A percentile compares a stretch with the other conserved stretches of the same genome.
These are phyloP conservation scores for Mortierella sp. DNA, from an alignment of 371 early-diverging fungal genomes.

Conservation along the genomic window DNA sequence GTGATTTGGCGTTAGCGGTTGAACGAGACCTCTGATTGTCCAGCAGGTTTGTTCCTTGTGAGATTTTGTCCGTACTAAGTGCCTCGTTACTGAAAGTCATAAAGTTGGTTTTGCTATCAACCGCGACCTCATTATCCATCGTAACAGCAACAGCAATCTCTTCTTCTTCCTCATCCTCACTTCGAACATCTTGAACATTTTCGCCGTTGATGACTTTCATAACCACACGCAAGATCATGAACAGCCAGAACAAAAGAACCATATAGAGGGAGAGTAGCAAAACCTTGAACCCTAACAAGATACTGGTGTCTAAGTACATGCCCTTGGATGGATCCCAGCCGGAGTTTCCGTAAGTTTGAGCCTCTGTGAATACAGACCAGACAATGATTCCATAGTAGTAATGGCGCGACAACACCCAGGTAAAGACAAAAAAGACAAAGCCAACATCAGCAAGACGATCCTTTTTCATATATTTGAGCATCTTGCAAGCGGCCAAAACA, in stretches of 20 bases:
- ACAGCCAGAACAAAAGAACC: constrained; percentile 84
- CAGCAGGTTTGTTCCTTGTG: too few species aligned
- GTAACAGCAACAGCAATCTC: constrained; percentile 6
- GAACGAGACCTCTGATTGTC: background rate
- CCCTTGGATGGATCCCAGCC: constrained; percentile 79
- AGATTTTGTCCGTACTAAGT: background rate
- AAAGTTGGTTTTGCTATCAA: background rate
- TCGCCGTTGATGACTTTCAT: constrained; percentile 71
- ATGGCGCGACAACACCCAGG: constrained; percentile 87
- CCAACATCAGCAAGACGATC: constrained; percentile 73
- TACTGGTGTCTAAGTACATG: constrained; percentile 66
- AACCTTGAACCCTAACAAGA: constrained; percentile 67
- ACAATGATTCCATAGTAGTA: constrained; percentile 69
- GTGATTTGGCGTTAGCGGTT: background rate
- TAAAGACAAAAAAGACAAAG: constrained; percentile 81
- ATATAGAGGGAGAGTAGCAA: constrained; percentile 72
- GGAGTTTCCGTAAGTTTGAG: constrained; percentile 58
- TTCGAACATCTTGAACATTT: constrained; percentile 80
- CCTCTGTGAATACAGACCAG: constrained; percentile 67
- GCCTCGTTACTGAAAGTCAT: background rate
- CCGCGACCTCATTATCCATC: background rate
- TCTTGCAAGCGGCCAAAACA: constrained; percentile 78
- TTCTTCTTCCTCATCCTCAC: constrained; percentile 67
- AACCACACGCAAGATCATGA: constrained; percentile 77
- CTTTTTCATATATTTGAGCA: constrained; percentile 78